Base-by-base conservation (phyloP, 371 early-diverging fungal genomes). In the Thermomucor indicae-seudaticae region DNA sequence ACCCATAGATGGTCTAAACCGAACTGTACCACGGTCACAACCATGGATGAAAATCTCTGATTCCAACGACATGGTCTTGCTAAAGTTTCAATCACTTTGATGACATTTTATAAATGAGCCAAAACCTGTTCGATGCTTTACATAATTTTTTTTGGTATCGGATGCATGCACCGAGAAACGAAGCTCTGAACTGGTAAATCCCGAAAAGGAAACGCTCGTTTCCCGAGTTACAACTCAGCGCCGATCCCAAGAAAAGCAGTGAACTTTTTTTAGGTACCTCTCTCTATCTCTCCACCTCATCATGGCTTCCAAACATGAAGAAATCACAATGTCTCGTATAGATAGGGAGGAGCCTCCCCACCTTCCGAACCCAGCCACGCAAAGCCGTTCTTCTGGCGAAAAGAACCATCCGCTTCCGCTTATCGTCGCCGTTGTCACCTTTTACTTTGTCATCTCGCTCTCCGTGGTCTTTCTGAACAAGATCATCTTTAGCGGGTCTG, bases 391-490 rank as follows among this genome's bases (percentile, higher is more conserved):
- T 32, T 53, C 52, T 23, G 58, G 47, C 16, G 70, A 72, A 30
- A 70, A 55, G 35, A 67, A 78, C 4, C 74, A 85, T 48, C 64
- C 82, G 4, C n/a, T 74, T 7, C 34, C 68, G 6, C 55, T 76
- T 43, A 83, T 85, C 57, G 65, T 71, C 39, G 54, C 70, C 4
- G 84, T 85, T 12, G 75, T 86, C 41, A 67, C 73, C 37, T 87
- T 85, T 48, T 87, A 87, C 57, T 85, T 84, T 70, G 65, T 75
- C 51, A 78, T 75, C 49, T 87, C 87, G 12, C 71, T 87, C 29
- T 75, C 87, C 3, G 85, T 87, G n/a, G 87, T 87, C 20, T 87
- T 85, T 47, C 66, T 87, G 42, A 87, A 87, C 70, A 87, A 87
- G 76, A 78, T 78, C 55, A 85, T 87, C 54, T 63, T 87, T 49